Percentiles rank a stretch among this genome's conserved stretches.
phyloP scores from a whole-genome alignment of 1,284 basidiomycete genomes.

The Peniophora sp. region DNA sequence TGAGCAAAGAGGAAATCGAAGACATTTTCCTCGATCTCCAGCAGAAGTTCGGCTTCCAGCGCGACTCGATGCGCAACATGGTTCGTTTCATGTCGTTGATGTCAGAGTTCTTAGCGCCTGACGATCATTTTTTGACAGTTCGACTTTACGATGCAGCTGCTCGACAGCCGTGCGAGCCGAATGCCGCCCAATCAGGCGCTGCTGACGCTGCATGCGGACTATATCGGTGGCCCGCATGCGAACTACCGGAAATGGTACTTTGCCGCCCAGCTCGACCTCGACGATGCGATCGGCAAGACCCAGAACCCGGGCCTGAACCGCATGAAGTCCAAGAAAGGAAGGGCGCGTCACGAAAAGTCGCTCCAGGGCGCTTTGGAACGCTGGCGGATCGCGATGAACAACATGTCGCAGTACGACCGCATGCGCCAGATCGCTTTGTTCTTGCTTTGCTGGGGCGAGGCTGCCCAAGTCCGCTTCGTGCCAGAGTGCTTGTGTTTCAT shows the following conservation, averaged over 20 bases:
- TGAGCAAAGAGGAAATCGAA: conserved; percentile 98
- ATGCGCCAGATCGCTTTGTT: conserved; percentile 95
- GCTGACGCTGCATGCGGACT: conserved; percentile 94
- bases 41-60: conserved; percentile 98
- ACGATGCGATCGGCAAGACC: conserved; percentile 90
- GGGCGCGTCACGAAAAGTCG: conserved; percentile 64
- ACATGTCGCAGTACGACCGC: conserved; percentile 98
- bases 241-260: conserved; percentile 99
- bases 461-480: conserved; percentile 96
- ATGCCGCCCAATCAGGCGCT: conserved; percentile 97
- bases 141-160: conserved; percentile 97
- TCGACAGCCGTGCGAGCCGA: conserved; percentile 93
- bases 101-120: background rate
- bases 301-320: conserved; percentile 89
- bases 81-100: conserved; percentile 25
- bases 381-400: conserved; percentile 98
- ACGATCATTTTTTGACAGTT: conserved; percentile 46
- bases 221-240: conserved; percentile 95
- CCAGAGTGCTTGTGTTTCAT: conserved; percentile 98
- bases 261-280: conserved; percentile 96
- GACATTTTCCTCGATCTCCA: conserved; percentile 97
- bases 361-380: conserved; percentile 82
- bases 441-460: conserved; percentile 97
- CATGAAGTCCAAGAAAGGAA: conserved; percentile 60
- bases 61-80: conserved; percentile 89